Base-by-base conservation (phyloP, 768 basidiomycete species). In the Leccinellum rugosiceps region DNA sequence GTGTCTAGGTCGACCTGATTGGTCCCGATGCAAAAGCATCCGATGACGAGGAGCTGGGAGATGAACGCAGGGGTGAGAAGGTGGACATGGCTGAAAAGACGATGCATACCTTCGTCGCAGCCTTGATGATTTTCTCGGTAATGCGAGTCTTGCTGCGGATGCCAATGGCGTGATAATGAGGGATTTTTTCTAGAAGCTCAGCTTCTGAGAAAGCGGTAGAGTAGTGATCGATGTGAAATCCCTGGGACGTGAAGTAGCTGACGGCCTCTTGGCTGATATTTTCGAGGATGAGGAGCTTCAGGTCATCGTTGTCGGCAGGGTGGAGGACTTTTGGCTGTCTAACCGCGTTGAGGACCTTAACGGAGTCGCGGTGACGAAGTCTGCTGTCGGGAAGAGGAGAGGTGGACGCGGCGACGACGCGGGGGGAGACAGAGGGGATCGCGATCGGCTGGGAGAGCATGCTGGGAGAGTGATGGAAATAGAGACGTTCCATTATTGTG, bases 1-100 rank as follows among this genome's bases (percentile, higher is more conserved):
- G 89, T 85, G 50, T 70, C 58, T 47, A 99, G 86, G 70, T 98
- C 94, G 63, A 98, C 97, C 74, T 98, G 97, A 75, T 98, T 98
- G 53, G 93, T 95, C 51, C 97, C 97, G 63, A 99, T 99, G 76
- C 97, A 99, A 83, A 99, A 99, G 74, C 97, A 99, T 11, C 97
- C 96, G 61, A 98, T 93, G 68, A 88, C 92, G 13, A 98, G 82
- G 47, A 99, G 88, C 94, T 99, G 67, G 48, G 57, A 45, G 48
- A n/a, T 23, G 6, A 4, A 21, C 35, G 19, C 19, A 25, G 23
- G 30, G 11, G 19, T 58, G 35, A 66, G 52, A 41, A 19, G 31
- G 43, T 15, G 30, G 53, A 35, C 35, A 19, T 11, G 30, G 47
- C 6, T 19, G 41, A 31, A 26, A 14, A 52, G 31, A 32, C 13